Percentiles rank a stretch among this genome's conserved stretches.
Conservation (phyloP, 208 protist genomes). For the Leishmania lainsoni region DNA sequence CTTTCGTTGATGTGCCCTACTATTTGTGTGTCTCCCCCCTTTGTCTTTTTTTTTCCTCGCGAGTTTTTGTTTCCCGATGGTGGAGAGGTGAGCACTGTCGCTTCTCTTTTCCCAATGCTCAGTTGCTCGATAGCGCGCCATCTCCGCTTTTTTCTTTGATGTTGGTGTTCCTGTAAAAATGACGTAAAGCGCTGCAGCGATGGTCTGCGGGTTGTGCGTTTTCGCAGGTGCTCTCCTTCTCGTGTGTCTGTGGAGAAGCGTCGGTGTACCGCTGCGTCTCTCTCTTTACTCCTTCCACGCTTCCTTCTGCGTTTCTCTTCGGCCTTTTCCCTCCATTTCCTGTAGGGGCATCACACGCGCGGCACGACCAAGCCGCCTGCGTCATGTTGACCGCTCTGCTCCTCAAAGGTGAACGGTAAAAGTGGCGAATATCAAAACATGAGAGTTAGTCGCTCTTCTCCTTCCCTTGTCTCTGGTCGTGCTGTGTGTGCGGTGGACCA, state of each 20-base stretch:
- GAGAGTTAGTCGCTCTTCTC: not conserved
- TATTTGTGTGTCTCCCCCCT: not conserved
- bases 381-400: not conserved
- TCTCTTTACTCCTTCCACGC: not conserved
- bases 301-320: not conserved
- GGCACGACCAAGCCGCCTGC: not conserved
- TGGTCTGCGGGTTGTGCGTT: not conserved
- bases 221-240: not conserved
- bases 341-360: not conserved
- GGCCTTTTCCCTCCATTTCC: not conserved
- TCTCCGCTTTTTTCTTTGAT: not conserved
- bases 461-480: not conserved
- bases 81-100: not conserved
- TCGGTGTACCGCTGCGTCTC: not conserved
- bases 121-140: not conserved
- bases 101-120: not conserved
- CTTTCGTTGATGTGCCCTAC: not conserved
- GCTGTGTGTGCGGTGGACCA: not conserved
- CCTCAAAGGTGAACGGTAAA: no score
- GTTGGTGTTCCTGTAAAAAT: not conserved
- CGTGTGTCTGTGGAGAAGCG: not conserved
- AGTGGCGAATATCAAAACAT: no score
- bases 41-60: not conserved
- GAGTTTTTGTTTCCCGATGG: not conserved
- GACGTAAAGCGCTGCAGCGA: not conserved